Conservation (phyloP, 2,329 filamentous ascomycete species). For the Emericellopsis atlantica region DNA sequence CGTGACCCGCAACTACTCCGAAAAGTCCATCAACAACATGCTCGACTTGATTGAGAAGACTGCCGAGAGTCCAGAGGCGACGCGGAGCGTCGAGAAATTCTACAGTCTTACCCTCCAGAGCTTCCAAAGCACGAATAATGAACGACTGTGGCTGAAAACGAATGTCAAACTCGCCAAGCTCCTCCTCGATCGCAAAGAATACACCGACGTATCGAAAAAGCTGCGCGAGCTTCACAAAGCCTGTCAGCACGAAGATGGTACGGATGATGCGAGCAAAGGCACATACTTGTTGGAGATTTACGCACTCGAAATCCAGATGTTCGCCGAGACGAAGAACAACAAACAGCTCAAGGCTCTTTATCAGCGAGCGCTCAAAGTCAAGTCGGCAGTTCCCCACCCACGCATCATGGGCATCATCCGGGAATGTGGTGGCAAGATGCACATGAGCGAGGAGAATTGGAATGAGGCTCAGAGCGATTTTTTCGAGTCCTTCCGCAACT, state of each 20-base stretch:
- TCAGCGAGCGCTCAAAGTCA: conserved; percentile 78
- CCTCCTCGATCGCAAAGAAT: conserved; percentile 85
- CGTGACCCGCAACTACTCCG: conserved; percentile 94
- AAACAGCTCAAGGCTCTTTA: conserved; percentile 92
- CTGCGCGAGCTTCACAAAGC: conserved; percentile 79
- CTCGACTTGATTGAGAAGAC: conserved; percentile 94
- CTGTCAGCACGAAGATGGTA: conserved; percentile 77
- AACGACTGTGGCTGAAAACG: conserved; percentile 93
- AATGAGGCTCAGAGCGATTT: conserved; percentile 94
- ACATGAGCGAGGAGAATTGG: conserved; percentile 99
- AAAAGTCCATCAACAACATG: conserved; percentile 99
- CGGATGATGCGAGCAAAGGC: conserved; percentile 86
- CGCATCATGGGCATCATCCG: conserved; percentile 99
- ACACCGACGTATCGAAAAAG: conserved; percentile 66
- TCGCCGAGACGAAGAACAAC: conserved; percentile 91
- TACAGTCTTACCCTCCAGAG: conserved; percentile 88
- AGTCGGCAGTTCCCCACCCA: conserved; percentile 94
- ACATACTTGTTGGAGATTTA: conserved; percentile 95
- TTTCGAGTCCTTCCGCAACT: conserved; percentile 97
- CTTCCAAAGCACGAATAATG: conserved; percentile 96
- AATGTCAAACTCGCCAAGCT: conserved; percentile 93
- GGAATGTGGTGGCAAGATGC: conserved; percentile 98
- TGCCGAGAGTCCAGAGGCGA: conserved; percentile 53
- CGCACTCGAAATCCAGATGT: conserved; percentile 97
- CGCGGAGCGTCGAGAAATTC: conserved; percentile 82